These are phyloP conservation scores for Dictyophora rubrovolvata DNA, from an alignment of 768 basidiomycete species.

Conservation along the genomic window DNA sequence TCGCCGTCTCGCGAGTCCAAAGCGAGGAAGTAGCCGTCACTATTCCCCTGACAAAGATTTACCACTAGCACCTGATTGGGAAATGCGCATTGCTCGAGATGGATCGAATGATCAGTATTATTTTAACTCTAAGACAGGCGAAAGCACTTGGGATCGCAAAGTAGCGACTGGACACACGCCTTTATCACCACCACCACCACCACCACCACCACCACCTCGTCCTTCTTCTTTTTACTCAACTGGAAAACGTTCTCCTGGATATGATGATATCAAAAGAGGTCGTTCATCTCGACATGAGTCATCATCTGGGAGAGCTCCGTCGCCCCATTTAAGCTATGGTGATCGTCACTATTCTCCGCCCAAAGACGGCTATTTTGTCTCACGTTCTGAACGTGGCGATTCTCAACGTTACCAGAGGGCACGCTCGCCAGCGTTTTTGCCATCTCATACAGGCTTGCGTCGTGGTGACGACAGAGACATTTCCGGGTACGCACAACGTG, in stretches of 20 bases:
- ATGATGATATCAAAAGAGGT: neutral
- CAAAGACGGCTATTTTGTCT: neutral
- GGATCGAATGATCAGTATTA: constrained; percentile 39
- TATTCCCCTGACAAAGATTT: constrained; percentile 2
- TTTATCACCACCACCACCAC: neutral
- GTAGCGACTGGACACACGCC: constrained; percentile 18
- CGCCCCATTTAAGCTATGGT: neutral
- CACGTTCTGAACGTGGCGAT: neutral
- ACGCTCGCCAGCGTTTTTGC: neutral
- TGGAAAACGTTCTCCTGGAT: neutral
- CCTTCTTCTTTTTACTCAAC: neutral
- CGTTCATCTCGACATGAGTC: neutral
- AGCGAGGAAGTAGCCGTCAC: neutral
- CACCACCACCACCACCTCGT: neutral
- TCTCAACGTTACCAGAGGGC: neutral
- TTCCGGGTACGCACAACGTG: neutral
- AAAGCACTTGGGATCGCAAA: constrained; percentile 51
- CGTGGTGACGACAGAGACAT: constrained; percentile 5
- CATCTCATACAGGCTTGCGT: neutral
- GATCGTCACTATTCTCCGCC: neutral
- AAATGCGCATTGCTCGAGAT: constrained; percentile 30
- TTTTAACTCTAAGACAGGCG: constrained; percentile 45
- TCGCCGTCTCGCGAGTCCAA: neutral
- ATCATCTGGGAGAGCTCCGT: neutral
- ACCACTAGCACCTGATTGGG: constrained; percentile 50